phyloP scores from a whole-genome alignment of 2,329 filamentous ascomycete genomes.

The Alternaria ventricosa region DNA sequence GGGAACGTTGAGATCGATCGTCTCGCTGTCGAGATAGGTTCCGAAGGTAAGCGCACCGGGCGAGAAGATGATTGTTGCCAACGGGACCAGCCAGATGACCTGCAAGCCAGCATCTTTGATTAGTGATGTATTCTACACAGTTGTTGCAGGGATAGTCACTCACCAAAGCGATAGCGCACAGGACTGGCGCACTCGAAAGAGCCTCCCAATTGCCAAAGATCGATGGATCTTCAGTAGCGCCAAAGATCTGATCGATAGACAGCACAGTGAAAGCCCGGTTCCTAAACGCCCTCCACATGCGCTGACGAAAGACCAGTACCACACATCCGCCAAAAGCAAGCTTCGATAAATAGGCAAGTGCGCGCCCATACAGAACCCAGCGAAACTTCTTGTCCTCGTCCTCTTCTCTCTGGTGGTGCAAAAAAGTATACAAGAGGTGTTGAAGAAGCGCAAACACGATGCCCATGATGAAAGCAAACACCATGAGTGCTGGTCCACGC shows the following conservation, averaged over 20 bases:
- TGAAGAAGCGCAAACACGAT: conserved; percentile 39
- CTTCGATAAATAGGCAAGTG: conserved; percentile 45
- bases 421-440: conserved; percentile 40
- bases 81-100: conserved; percentile 44
- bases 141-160: neutral
- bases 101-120: neutral
- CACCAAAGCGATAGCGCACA: conserved; percentile 33
- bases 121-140: neutral
- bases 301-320: conserved; percentile 42
- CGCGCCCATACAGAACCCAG: conserved; percentile 44
- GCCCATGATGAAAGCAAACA: conserved; percentile 35
- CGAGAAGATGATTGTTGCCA: conserved; percentile 49
- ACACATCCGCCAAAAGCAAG: conserved; percentile 43
- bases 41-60: conserved; percentile 48
- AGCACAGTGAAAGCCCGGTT: conserved; percentile 39
- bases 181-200: conserved; percentile 35
- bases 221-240: conserved; percentile 43
- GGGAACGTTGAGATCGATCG: conserved; percentile 24
- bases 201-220: conserved; percentile 44
- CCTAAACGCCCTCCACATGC: conserved; percentile 46
- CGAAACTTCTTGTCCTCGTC: conserved; percentile 40
- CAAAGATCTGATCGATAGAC: conserved; percentile 47
- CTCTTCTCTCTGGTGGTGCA: conserved; percentile 34
- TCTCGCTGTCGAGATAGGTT: conserved; percentile 28
- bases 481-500: conserved; percentile 42